Conservation (phyloP, 2,329 filamentous ascomycete species). For the Aspergillus pseudoterreus region DNA sequence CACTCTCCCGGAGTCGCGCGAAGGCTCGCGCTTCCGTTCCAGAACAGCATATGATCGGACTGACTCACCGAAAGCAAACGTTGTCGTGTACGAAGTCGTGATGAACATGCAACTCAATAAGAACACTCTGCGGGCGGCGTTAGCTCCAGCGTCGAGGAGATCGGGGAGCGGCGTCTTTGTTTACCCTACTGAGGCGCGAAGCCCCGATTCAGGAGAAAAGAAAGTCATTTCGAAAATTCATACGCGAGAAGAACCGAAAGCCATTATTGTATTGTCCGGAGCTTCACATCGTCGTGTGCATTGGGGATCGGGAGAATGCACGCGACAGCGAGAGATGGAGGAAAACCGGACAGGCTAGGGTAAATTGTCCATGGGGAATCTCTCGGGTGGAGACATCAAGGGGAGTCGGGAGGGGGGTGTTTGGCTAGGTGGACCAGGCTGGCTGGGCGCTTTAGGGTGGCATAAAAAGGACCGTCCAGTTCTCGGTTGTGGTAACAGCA, state of each 20-base stretch:
- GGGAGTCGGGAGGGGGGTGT: constrained; percentile 1
- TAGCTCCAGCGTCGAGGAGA: constrained; percentile 12
- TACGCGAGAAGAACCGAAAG: constrained; percentile 3
- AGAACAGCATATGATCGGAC: background rate
- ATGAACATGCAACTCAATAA: constrained; percentile 34
- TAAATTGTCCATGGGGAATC: constrained; percentile 5
- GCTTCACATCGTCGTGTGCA: constrained; percentile 5
- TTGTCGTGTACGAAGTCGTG: constrained; percentile 31
- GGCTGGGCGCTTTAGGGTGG: background rate
- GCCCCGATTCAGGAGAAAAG: constrained; percentile 27
- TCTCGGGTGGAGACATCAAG: constrained; percentile 11
- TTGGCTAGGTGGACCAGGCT: background rate
- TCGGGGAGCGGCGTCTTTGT: constrained; percentile 5
- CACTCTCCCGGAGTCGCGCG: no score
- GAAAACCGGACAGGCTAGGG: constrained; percentile 3
- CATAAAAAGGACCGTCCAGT: background rate
- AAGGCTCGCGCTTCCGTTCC: background rate
- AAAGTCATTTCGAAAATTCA: constrained; percentile 22
- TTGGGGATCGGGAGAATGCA: constrained; percentile 2
- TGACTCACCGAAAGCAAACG: constrained; percentile 38
- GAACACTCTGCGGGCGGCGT: constrained; percentile 23
- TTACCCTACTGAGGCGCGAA: constrained; percentile 33
- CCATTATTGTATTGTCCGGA: constrained; percentile 10
- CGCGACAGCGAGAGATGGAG: constrained; percentile 3
- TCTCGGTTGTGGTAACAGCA: background rate